Evolutionary conservation across 805 yeast genomes (phyloP), one percentile per base, ranked within the genome.

Genomic region (Cyberlindnera nakhonratchasimensis): DNA sequence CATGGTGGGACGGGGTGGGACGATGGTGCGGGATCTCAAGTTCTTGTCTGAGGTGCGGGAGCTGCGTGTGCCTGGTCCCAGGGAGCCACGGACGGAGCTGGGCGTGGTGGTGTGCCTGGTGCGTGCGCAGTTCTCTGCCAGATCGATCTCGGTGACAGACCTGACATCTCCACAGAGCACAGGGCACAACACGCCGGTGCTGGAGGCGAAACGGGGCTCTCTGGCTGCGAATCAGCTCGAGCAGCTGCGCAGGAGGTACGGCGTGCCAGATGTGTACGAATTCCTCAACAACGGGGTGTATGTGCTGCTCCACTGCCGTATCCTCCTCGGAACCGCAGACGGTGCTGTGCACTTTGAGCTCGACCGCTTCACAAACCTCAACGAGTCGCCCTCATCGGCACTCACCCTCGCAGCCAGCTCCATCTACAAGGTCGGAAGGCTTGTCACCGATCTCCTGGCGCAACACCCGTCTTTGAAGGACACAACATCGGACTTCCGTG

Each of bases 131-230:
- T 37, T 37, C 34, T 13, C 13, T 12, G 24, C 6, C 14, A 4
- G 17, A 16, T 13, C 25, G 20, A 16, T 37, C 9, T 37, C 40
- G 4, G 40, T 37, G 13, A 37, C 40, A 6, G 40, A 37, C 29
- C 29, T 29, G 29, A 37, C 40, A 4, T 14, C 19, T 11, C 31
- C 39, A 13, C 17, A 28, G 22, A 16, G 16, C 17, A 18, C 13
- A 6, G 17, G n/a, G 14, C 25, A 22, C 18, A 37, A 37, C 16
- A 37, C 40, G 6, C 40, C 40, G 6, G 17, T 28, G 21, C 16
- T 37, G 23, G 8, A 24, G 6, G 22, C 24, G 6, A 23, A 17
- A 16, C 14, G 12, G 14, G 22, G 11, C 4, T 13, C 37, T 11
- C 5, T 17, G n/a, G 29, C 30, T 14, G n/a, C 5, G 10, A 5